Conservation (phyloP, 1,284 basidiomycete genomes). For the Trametes polyzona region DNA sequence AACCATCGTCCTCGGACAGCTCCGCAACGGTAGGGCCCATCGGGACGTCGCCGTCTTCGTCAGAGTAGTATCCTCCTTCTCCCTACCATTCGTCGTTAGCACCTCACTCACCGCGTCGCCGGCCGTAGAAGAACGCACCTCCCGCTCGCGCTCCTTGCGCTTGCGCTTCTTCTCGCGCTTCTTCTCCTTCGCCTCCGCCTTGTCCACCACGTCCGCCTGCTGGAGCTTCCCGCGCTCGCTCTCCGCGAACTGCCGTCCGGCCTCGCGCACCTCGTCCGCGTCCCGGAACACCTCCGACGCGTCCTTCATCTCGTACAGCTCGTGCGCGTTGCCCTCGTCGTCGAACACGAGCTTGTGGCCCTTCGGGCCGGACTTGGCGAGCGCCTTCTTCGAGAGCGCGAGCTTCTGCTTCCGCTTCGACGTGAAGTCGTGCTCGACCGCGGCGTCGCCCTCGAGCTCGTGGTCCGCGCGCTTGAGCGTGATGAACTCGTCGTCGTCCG, state of each 20-base stretch:
- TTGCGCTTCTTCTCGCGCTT: conserved; percentile 84
- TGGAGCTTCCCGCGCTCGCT: conserved; percentile 74
- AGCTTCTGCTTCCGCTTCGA: conserved; percentile 71
- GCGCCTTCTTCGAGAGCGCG: conserved; percentile 78
- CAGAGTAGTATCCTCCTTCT: conserved; percentile 27
- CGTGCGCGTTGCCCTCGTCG: conserved; percentile 80
- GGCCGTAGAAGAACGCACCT: conserved; percentile 46
- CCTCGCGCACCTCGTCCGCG: conserved; percentile 66
- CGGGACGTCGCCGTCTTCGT: conserved; percentile 29
- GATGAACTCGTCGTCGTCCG: conserved; percentile 89
- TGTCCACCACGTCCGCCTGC: conserved; percentile 76
- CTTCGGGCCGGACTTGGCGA: conserved; percentile 64
- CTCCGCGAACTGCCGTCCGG: conserved; percentile 72
- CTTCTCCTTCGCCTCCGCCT: conserved; percentile 85
- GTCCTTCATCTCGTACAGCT: conserved; percentile 81
- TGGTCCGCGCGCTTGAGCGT: conserved; percentile 93
- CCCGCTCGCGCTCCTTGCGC: conserved; percentile 84
- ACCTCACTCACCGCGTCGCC: not conserved
- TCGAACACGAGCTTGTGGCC: conserved; percentile 84
- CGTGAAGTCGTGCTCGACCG: conserved; percentile 46
- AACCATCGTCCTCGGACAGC: conserved; percentile 62
- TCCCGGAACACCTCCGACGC: conserved; percentile 69
- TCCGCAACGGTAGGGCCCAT: conserved; percentile 37
- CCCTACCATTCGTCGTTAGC: conserved; percentile 1
- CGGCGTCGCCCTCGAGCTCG: conserved; percentile 56